Base-by-base conservation (phyloP, 805 yeast species). In the Metschnikowia borealis region DNA sequence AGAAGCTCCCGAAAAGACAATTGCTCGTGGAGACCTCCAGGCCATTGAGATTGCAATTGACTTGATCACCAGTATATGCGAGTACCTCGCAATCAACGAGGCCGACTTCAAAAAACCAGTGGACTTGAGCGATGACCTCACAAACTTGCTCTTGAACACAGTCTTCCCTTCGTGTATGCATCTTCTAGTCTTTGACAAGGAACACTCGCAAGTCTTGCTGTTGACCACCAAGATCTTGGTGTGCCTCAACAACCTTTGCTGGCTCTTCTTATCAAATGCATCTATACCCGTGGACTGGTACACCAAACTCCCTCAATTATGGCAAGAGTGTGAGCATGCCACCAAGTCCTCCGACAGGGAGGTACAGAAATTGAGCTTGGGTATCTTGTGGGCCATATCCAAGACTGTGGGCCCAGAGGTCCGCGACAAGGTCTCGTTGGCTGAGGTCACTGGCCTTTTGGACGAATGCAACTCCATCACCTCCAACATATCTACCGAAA, bases 41-140 rank as follows among this genome's bases (percentile, higher is more conserved):
- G 75, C 87, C 3, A 69, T 87, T 20, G 96, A 89, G 58, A 75
- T 85, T 0, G 74, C 86, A 0, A 67, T 91, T 20, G 98, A 92
- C 64, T 65, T 92, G 32, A 71, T 89, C 21, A 82, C 97, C 1
- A 86, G 91, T 1, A 72, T 84, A 6, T 78, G 86, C 57, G 97
- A 90, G 64, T 77, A 68, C 49, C 61, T 72, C 26, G 65, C 76
- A 10, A 52, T 67, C n/a, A 62, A 60, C 47, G 70, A 67, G 23
- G 48, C 52, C 6, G 52, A 69, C n/a, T 43, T 51, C 13, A 54
- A 56, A 11, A 59, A 54, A 6, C 65, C 68, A 1, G 56, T 63
- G 17, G 31, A 51, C 14, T 58, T 72, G 40, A 45, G 58, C 15
- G 43, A 50, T 7, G 62, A 56, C 8, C 51, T 68, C 20, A 38